Percentiles rank a stretch among this genome's conserved stretches.
These are phyloP conservation scores for Cylindrotheca closterium DNA, from an alignment of 108 stramenopile genomes.

Conservation along the genomic window DNA sequence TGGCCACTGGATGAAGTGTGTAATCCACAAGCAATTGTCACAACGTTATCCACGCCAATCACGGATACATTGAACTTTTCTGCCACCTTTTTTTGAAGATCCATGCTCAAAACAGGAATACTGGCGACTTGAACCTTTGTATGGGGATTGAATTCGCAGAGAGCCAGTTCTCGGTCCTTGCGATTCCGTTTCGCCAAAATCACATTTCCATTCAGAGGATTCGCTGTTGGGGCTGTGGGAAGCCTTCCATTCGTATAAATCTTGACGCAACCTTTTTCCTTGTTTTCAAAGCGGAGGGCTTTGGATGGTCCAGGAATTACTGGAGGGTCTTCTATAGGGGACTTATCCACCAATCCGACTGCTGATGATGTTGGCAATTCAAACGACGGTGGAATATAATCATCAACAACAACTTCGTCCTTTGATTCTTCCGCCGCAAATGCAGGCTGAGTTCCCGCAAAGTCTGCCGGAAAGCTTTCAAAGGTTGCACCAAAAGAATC, in stretches of 20 bases:
- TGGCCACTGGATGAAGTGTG: constrained; percentile 45
- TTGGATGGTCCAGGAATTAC: constrained; percentile 2
- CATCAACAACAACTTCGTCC: constrained; percentile 1
- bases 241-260: constrained; percentile 12
- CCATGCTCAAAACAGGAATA: constrained; percentile 44
- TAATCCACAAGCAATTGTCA: constrained; percentile 59
- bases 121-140: constrained; percentile 50
- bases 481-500: constrained; percentile 12
- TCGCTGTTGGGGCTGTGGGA: constrained; percentile 37
- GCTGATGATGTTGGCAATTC: background rate
- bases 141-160: constrained; percentile 36
- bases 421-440: background rate
- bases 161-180: background rate
- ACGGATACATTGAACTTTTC: constrained; percentile 38
- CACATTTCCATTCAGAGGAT: constrained; percentile 74
- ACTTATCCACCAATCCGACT: constrained; percentile 17
- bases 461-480: constrained; percentile 20
- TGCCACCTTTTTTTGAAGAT: constrained; percentile 53
- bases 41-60: constrained; percentile 46
- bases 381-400: constrained; percentile 20
- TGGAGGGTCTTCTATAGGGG: constrained; percentile 40
- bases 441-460: constrained; percentile 10
- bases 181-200: constrained; percentile 26
- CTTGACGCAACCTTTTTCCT: background rate
- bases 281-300: constrained; percentile 5